A percentile compares a stretch with the other conserved stretches of the same genome.
These are phyloP conservation scores for Pyrenochaeta sp. DNA, from an alignment of 2,329 filamentous ascomycete species.

Conservation along the genomic window DNA sequence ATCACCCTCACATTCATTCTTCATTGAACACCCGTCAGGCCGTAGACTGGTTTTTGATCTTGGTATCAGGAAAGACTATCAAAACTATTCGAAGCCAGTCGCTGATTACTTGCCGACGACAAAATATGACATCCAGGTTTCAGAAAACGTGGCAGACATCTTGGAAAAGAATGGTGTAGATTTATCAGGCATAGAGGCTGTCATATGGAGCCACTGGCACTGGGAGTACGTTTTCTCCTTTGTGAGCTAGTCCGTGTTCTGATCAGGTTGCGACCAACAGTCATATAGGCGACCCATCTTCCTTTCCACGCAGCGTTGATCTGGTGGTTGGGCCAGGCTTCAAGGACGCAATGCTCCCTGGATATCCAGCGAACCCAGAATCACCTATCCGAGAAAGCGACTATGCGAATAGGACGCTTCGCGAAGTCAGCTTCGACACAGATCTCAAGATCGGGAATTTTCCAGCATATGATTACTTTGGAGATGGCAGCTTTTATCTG, in stretches of 20 bases:
- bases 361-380: slow-evolving; percentile 51
- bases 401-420: slow-evolving; percentile 29
- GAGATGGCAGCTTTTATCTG: slow-evolving; percentile 65
- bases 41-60: slow-evolving; percentile 58
- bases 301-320: slow-evolving; percentile 57
- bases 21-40: slow-evolving; percentile 57
- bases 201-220: slow-evolving; percentile 56
- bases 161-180: slow-evolving; percentile 45
- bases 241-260: too few relatives aligned
- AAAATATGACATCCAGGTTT: slow-evolving; percentile 49
- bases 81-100: slow-evolving; percentile 40
- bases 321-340: slow-evolving; percentile 64
- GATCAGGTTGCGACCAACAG: too few relatives aligned
- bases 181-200: slow-evolving; percentile 44
- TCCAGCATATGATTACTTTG: slow-evolving; percentile 62
- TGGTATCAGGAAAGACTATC: slow-evolving; percentile 56
- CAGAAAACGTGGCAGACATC: slow-evolving; percentile 53
- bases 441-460: slow-evolving; percentile 53
- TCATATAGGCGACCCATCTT: slow-evolving; percentile 61
- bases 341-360: slow-evolving; percentile 56
- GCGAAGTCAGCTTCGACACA: slow-evolving; percentile 30
- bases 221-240: slow-evolving; percentile 47
- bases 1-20: slow-evolving; percentile 55
- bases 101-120: slow-evolving; percentile 26
- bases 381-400: slow-evolving; percentile 32